These are phyloP conservation scores for Hypocrella siamensis DNA, from an alignment of 2,329 filamentous ascomycete genomes.

Conservation along the genomic window DNA sequence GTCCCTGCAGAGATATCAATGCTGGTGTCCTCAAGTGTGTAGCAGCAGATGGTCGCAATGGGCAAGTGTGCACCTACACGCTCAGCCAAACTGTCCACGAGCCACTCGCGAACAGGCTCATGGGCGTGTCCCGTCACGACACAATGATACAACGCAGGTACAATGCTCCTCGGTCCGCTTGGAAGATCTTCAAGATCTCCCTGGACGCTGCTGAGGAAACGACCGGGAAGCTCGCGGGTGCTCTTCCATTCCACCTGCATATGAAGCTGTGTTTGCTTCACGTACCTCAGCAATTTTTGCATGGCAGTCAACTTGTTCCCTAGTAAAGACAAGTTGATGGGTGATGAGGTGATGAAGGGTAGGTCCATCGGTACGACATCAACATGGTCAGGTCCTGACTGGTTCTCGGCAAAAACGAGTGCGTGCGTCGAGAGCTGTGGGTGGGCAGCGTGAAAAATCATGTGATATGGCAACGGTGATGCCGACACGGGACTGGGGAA, in stretches of 20 bases:
- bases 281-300: slow-evolving; percentile 74
- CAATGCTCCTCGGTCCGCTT: slow-evolving; percentile 44
- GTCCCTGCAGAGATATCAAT: slow-evolving; percentile 38
- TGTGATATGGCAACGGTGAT: slow-evolving; percentile 12
- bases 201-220: slow-evolving; percentile 65
- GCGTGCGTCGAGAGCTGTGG: slow-evolving; percentile 61
- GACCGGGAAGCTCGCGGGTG: slow-evolving; percentile 59
- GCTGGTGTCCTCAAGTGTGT: not conserved
- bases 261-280: slow-evolving; percentile 64
- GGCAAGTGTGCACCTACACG: slow-evolving; percentile 35
- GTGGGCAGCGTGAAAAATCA: slow-evolving; percentile 53
- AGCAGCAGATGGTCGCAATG: slow-evolving; percentile 4
- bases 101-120: slow-evolving; percentile 66
- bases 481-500: slow-evolving; percentile 33
- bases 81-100: slow-evolving; percentile 70
- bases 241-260: slow-evolving; percentile 74
- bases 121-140: slow-evolving; percentile 72
- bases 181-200: slow-evolving; percentile 51
- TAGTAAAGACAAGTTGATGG: slow-evolving; percentile 68
- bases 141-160: slow-evolving; percentile 68
- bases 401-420: slow-evolving; percentile 39
- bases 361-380: slow-evolving; percentile 64
- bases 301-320: slow-evolving; percentile 77
- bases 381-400: slow-evolving; percentile 15
- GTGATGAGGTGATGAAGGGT: slow-evolving; percentile 64